phyloP scores from a whole-genome alignment of 2,329 filamentous ascomycete genomes.

The Diaporthe velutina region DNA sequence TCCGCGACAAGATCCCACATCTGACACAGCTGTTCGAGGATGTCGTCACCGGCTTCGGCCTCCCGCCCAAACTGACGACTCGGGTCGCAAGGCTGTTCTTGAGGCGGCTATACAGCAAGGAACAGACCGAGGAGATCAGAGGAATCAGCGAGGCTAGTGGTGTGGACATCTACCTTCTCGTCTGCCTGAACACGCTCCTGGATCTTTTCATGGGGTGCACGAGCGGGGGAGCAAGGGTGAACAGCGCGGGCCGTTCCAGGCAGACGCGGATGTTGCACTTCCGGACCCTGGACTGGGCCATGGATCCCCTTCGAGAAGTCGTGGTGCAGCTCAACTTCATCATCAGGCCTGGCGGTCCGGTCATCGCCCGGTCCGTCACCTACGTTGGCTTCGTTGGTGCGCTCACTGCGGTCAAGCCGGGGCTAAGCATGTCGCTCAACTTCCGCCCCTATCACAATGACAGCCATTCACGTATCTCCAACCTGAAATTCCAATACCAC shows the following conservation, averaged over 20 bases:
- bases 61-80: neutral
- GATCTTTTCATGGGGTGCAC: conserved; percentile 77
- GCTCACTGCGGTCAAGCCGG: conserved; percentile 59
- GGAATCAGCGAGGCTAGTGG: conserved; percentile 66
- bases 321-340: conserved; percentile 67
- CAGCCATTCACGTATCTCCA: conserved; percentile 43
- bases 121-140: conserved; percentile 72
- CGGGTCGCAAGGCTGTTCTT: conserved; percentile 50
- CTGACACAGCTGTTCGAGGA: neutral
- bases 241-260: neutral
- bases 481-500: neutral
- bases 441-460: conserved; percentile 53
- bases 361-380: conserved; percentile 46
- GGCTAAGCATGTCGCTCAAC: conserved; percentile 63
- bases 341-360: conserved; percentile 46
- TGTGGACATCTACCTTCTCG: conserved; percentile 69
- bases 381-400: conserved; percentile 65
- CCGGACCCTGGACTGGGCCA: conserved; percentile 67
- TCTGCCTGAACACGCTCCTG: conserved; percentile 73
- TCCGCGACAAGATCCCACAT: conserved; percentile 9
- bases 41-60: neutral
- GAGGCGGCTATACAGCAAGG: conserved; percentile 61
- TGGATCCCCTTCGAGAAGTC: conserved; percentile 62
- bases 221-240: conserved; percentile 54
- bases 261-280: conserved; percentile 62